A percentile compares a stretch with the other conserved stretches of the same genome.
Conservation (phyloP, 805 yeast species). For the Clavispora fructus region DNA sequence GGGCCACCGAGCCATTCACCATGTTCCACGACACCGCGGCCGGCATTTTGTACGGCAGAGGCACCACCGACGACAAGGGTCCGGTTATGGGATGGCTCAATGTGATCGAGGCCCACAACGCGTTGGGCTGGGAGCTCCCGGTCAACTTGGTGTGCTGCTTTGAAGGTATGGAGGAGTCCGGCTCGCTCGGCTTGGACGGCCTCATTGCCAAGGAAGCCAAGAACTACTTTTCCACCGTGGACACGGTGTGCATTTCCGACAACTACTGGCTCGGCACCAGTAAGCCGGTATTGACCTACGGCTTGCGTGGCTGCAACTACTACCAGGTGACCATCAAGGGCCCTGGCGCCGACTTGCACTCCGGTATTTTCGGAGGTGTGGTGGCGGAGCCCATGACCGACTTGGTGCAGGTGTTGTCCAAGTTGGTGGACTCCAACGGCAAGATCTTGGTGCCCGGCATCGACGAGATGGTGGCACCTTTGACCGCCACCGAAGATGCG, state of each 20-base stretch:
- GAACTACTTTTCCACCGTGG: slow-evolving; percentile 78
- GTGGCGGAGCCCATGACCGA: slow-evolving; percentile 98
- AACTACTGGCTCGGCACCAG: slow-evolving; percentile 98
- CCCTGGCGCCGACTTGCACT: slow-evolving; percentile 95
- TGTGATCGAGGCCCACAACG: slow-evolving; percentile 83
- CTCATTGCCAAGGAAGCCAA: slow-evolving; percentile 76
- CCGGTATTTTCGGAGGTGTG: slow-evolving; percentile 96
- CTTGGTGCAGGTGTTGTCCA: slow-evolving; percentile 68
- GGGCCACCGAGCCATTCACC: slow-evolving; percentile 89
- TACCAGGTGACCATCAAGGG: slow-evolving; percentile 80
- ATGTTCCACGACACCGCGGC: slow-evolving; percentile 55
- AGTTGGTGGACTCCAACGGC: slow-evolving; percentile 78
- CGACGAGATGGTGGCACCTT: slow-evolving; percentile 90
- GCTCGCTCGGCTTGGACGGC: slow-evolving; percentile 85
- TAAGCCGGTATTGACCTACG: slow-evolving; percentile 95
- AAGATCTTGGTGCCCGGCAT: slow-evolving; percentile 84
- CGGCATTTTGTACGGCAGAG: slow-evolving; percentile 81
- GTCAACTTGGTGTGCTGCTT: slow-evolving; percentile 90
- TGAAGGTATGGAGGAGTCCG: slow-evolving; percentile 99
- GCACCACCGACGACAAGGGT: slow-evolving; percentile 96
- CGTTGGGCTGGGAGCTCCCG: slow-evolving; percentile 81
- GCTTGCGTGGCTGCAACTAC: slow-evolving; percentile 94
- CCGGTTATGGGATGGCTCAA: slow-evolving; percentile 98
- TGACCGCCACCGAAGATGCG: slow-evolving; percentile 72
- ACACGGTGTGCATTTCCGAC: slow-evolving; percentile 93